phyloP scores from a whole-genome alignment of 768 basidiomycete genomes.

The Hemileccinum impolitum region DNA sequence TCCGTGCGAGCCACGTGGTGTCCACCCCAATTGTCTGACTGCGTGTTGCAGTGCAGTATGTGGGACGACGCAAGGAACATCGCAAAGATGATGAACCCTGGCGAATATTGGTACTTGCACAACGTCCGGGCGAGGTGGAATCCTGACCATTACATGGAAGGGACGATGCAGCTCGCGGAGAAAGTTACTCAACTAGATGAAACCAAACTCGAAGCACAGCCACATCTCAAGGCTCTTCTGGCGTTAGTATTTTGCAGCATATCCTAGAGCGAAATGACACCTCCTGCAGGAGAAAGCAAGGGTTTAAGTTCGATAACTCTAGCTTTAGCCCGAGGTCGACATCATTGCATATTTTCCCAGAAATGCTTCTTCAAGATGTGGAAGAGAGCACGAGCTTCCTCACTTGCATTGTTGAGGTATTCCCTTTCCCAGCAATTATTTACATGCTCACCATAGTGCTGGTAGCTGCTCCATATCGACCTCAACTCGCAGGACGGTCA shows the following conservation, averaged over 20 bases:
- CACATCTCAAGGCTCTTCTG: conserved; percentile 47
- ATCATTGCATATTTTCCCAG: conserved; percentile 35
- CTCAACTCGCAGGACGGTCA: conserved; percentile 32
- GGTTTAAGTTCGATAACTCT: conserved; percentile 28
- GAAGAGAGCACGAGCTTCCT: conserved; percentile 41
- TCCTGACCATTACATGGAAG: conserved; percentile 44
- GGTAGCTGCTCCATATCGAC: conserved; percentile 46
- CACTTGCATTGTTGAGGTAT: conserved; percentile 59
- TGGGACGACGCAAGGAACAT: conserved; percentile 50
- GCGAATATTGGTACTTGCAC: conserved; percentile 49
- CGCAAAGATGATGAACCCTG: conserved; percentile 43
- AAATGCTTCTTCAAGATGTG: conserved; percentile 48
- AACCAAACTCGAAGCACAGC: conserved; percentile 32
- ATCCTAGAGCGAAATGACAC: conserved; percentile 4
- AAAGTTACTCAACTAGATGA: conserved; percentile 47
- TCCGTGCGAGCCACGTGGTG: conserved; percentile 45
- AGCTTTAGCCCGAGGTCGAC: conserved; percentile 20
- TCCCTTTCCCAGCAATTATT: background rate
- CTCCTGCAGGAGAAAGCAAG: conserved; percentile 46
- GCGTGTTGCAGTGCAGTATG: conserved; percentile 53
- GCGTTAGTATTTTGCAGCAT: conserved; percentile 37
- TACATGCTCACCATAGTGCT: background rate
- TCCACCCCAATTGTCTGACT: conserved; percentile 40
- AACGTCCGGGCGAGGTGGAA: conserved; percentile 48
- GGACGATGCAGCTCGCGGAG: conserved; percentile 42